phyloP scores from a whole-genome alignment of 805 yeast species.

The Blastobotrys chiropterorum region DNA sequence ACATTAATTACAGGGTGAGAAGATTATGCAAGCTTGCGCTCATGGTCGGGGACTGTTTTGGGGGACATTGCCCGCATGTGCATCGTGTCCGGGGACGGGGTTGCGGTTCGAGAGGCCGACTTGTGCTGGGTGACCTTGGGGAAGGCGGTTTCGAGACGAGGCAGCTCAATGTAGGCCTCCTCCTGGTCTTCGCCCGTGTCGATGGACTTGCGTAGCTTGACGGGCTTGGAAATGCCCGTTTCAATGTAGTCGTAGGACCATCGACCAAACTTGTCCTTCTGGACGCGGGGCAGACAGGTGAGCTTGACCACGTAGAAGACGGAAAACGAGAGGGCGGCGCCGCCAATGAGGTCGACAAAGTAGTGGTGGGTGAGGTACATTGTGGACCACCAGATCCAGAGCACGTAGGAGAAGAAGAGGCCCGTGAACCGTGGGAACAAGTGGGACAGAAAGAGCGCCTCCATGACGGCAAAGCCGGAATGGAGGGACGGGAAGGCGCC shows the following conservation, averaged over 20 bases:
- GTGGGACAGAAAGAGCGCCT: slow-evolving; percentile 77
- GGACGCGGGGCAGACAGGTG: slow-evolving; percentile 50
- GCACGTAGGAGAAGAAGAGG: slow-evolving; percentile 68
- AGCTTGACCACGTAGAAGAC: slow-evolving; percentile 67
- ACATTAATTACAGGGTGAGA: slow-evolving; percentile 5
- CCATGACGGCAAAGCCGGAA: slow-evolving; percentile 92
- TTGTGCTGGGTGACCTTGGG: neutral
- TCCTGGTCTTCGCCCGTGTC: slow-evolving; percentile 16
- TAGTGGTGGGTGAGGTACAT: slow-evolving; percentile 98
- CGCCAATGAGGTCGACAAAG: slow-evolving; percentile 89
- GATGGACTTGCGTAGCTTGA: slow-evolving; percentile 23
- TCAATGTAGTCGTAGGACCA: slow-evolving; percentile 39
- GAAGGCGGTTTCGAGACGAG: slow-evolving; percentile 3
- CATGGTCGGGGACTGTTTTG: neutral
- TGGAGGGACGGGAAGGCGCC: slow-evolving; percentile 87
- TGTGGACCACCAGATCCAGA: slow-evolving; percentile 97
- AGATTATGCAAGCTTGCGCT: neutral
- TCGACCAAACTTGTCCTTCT: slow-evolving; percentile 33
- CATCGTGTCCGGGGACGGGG: neutral
- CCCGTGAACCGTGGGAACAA: slow-evolving; percentile 68
- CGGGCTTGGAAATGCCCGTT: slow-evolving; percentile 22
- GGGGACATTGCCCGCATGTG: neutral
- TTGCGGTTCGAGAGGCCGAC: neutral
- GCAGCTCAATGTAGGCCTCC: slow-evolving; percentile 22
- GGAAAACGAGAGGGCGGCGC: slow-evolving; percentile 71